These are phyloP conservation scores for Geotrichum reessii DNA, from an alignment of 1,139 yeast genomes.

Conservation along the genomic window DNA sequence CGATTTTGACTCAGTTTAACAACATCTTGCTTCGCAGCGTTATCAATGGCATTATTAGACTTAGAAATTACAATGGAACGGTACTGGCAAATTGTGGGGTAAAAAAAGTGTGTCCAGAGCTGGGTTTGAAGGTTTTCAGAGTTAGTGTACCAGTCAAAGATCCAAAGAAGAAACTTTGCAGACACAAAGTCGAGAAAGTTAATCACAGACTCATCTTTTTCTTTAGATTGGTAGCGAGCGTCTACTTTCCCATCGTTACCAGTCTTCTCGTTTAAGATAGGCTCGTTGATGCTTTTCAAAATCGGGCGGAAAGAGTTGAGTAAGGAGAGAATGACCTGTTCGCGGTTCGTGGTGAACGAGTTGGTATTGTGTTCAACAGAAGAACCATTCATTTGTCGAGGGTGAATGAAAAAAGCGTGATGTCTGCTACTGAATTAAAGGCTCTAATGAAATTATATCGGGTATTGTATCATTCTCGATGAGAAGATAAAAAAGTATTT, in stretches of 20 bases:
- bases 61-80: constrained; percentile 12
- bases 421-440: not conserved
- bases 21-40: constrained; percentile 8
- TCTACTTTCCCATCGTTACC: not conserved
- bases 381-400: constrained; percentile 8
- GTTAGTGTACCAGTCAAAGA: constrained; percentile 16
- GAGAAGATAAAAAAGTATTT: not conserved
- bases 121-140: constrained; percentile 14
- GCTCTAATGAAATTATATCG: not conserved
- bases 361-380: constrained; percentile 6
- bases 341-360: constrained; percentile 9
- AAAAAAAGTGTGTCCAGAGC: constrained; percentile 20
- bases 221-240: not conserved
- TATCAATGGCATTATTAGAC: not conserved
- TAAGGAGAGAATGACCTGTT: constrained; percentile 8
- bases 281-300: constrained; percentile 1
- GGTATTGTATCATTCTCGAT: not conserved
- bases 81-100: constrained; percentile 18
- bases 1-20: constrained; percentile 10
- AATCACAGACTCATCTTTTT: constrained; percentile 20
- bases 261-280: constrained; percentile 4
- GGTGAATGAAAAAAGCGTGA: not conserved
- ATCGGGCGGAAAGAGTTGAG: constrained; percentile 4
- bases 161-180: constrained; percentile 19
- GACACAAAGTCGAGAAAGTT: constrained; percentile 20